Evolutionary conservation across 1,284 basidiomycete species (phyloP), one percentile per base, ranked within the genome.

Genomic region (Boletellus sp.): DNA sequence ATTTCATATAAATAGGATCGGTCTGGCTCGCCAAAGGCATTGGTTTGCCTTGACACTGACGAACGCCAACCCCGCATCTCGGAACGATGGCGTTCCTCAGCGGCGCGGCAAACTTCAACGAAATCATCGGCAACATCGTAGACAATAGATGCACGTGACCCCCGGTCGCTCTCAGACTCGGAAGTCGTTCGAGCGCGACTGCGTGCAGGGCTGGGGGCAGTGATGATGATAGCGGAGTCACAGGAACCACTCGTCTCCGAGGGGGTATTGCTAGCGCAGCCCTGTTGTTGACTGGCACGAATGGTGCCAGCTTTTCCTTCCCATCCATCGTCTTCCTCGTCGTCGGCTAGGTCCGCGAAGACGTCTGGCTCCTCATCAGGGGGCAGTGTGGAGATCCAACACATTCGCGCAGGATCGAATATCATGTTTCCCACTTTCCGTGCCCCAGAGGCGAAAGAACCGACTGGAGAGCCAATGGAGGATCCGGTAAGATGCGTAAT

Each of bases 401-500:
- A 90, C 92, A 97, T 96, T 33, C 83, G 80, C 42, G 82, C 64
- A 2, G 95, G 93, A 70, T 98, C 94, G 59, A 98, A 98, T 41
- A 93, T 82, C 94, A 98, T 98, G 72, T 94, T 93, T 42, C 94
- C 94, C 11, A 97, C 94, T 59, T 94, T 83, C 44, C 91, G 80
- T 37, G 86, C 81, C 48, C 87, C 82, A 43, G 82, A 78, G 17
- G 83, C 79, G 56, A 87, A 83, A n/a, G 84, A 82, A 33, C 84
- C 82, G 17, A 81, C 77, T 20, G 87, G 87, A n/a, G 86, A 87
- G 27, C 86, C 85, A 30, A 87, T 77, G 4, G 84, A 85, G 17
- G 86, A 86, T 29, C 87, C 87, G 9, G 87, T 90, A 45, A 91
- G 77, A 56, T 94, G 92, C 1, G 92, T 91, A 61, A 98, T 98